phyloP scores from a whole-genome alignment of 148 eudicot genomes.

The Tetragonia tetragonoides region DNA sequence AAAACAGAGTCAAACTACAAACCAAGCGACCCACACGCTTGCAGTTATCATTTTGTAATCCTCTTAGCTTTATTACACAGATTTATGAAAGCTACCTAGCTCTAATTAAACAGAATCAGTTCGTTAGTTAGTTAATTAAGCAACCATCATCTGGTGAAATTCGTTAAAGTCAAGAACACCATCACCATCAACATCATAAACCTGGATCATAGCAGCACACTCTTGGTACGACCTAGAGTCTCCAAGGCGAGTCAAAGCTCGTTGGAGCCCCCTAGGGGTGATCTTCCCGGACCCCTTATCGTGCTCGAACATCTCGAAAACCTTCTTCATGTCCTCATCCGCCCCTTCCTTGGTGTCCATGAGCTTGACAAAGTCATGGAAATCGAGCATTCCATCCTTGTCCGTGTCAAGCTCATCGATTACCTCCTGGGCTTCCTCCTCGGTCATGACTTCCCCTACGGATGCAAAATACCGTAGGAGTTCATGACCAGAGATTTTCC shows the following conservation, averaged over 20 bases:
- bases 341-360: constrained; percentile 45
- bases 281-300: constrained; percentile 65
- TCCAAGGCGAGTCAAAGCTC: constrained; percentile 51
- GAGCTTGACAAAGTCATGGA: constrained; percentile 51
- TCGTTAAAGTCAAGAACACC: constrained; percentile 69
- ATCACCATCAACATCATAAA: constrained; percentile 64
- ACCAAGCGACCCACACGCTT: not conserved
- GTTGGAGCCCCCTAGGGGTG: constrained; percentile 66
- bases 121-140: not conserved
- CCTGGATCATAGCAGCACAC: constrained; percentile 65
- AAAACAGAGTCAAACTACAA: not conserved
- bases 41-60: too few species aligned
- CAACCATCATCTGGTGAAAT: constrained; percentile 65
- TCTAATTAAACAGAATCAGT: too few species aligned
- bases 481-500: constrained; percentile 60
- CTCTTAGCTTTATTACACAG: too few species aligned
- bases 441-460: constrained; percentile 55
- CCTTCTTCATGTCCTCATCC: constrained; percentile 56
- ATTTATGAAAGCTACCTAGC: not conserved
- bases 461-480: constrained; percentile 54
- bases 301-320: constrained; percentile 62
- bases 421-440: constrained; percentile 58
- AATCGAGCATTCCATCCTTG: constrained; percentile 54
- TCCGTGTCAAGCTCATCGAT: constrained; percentile 60
- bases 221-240: constrained; percentile 56